A percentile compares a stretch with the other conserved stretches of the same genome.
Evolutionary conservation across 371 early-diverging fungal species (phyloP).

Genomic region (Rhizopus stolonifer): DNA sequence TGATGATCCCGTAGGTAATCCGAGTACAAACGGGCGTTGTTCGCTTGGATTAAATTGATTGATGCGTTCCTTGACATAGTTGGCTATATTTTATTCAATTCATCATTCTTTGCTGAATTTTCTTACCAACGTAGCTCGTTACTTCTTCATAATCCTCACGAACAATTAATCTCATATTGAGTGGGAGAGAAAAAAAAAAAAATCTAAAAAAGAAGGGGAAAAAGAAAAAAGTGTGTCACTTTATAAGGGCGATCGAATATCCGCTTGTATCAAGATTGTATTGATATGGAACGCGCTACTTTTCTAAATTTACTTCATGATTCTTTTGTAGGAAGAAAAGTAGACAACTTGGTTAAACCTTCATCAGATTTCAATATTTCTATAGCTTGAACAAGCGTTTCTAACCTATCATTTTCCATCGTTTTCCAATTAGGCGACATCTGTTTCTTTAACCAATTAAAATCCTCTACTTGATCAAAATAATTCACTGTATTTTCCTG

Average conservation of each 20-base stretch:
- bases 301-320: too few relatives aligned
- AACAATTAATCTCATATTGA: constrained; percentile 69
- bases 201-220: neutral
- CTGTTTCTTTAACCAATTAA: constrained; percentile 81
- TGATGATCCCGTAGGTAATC: constrained; percentile 82
- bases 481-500: constrained; percentile 30
- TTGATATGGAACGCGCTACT: too few relatives aligned
- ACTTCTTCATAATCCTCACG: constrained; percentile 68
- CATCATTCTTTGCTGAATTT: too few relatives aligned
- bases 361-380: too few relatives aligned
- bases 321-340: too few relatives aligned
- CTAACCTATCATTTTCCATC: constrained; percentile 15
- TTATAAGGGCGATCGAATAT: too few relatives aligned
- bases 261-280: too few relatives aligned
- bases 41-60: constrained; percentile 74
- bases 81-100: too few relatives aligned
- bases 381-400: too few relatives aligned
- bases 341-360: too few relatives aligned
- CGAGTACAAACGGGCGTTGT: constrained; percentile 78
- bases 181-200: neutral
- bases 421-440: constrained; percentile 75
- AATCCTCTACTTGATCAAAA: constrained; percentile 74
- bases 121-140: constrained; percentile 61
- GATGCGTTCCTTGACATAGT: constrained; percentile 53
- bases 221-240: neutral